Base-by-base conservation (phyloP, 2,329 filamentous ascomycete genomes). In the Daldinia sp. region DNA sequence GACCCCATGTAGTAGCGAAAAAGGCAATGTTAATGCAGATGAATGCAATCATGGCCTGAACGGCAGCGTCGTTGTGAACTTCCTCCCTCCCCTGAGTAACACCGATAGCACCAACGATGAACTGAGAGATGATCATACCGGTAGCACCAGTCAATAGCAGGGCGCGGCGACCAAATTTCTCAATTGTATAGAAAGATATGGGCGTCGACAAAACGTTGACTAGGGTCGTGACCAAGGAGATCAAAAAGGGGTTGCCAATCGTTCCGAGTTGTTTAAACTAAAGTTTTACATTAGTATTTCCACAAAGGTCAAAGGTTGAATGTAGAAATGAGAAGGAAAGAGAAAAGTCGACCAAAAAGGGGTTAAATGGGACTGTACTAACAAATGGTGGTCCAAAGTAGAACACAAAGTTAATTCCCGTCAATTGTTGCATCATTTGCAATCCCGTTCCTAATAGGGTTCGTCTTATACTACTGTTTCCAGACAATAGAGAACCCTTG, bases 21-120 rank as follows among this genome's bases (percentile, higher is more conserved):
- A 90, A 91, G 81, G 90, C 87, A 78, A 93, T 92, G 83, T 90
- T 90, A 79, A 93, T 85, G 79, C 87, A 90, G 74, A 91, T 92
- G 80, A 92, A 91, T 55, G 89, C 86, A 68, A 93, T 90, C 79
- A 90, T 85, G 37, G 86, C 83, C 34, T 71, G 71, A 37, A 76
- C 72, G n/a, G 77, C 77, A 10, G 52, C 52, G 21, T 60, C 25
- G 63, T 83, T 77, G 69, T 78, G 51, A 27, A 71, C 53, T 1
- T 63, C 53, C 13, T 58, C 27, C 3, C 60, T 52, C 43, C 79
- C 80, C 37, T 80, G 77, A 15, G 80, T 82, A 41, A 82, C 79
- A 70, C 82, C 83, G 21, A 86, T 69, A 60, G 89, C 87, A 55
- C 83, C 90, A 58, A 91, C 88, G 72, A 92, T 83, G 81, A 90